These are phyloP conservation scores for Mycena capillaripes DNA, from an alignment of 768 basidiomycete species.

Conservation along the genomic window DNA sequence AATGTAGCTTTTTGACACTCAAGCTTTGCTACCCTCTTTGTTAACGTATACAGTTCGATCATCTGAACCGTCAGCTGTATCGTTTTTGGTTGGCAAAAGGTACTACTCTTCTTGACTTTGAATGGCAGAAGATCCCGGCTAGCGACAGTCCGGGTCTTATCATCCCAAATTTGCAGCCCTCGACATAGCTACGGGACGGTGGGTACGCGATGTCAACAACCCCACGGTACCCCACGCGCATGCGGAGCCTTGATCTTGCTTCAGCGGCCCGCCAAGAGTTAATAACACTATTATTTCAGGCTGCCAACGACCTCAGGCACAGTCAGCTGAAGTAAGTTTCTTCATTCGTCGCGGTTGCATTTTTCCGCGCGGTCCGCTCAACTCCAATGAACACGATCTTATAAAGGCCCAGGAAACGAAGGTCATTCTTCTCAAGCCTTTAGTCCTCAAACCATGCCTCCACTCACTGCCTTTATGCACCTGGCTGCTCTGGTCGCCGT, in stretches of 20 bases:
- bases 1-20: neutral
- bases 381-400: neutral
- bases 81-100: too few species aligned
- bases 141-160: neutral
- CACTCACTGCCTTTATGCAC: neutral
- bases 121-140: neutral
- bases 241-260: neutral
- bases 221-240: neutral
- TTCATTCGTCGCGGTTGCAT: neutral
- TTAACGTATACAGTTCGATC: too few species aligned
- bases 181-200: neutral
- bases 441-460: neutral
- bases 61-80: too few species aligned
- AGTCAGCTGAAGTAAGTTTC: slow-evolving; percentile 8
- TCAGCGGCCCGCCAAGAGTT: slow-evolving; percentile 4
- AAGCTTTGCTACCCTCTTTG: neutral
- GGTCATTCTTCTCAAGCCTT: neutral
- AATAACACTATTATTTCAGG: neutral
- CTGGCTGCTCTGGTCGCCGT: neutral
- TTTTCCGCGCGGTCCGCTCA: slow-evolving; percentile 8
- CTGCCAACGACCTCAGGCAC: neutral
- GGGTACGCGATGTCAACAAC: neutral
- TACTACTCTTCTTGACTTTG: too few species aligned
- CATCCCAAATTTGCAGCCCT: neutral
- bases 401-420: neutral